These are phyloP conservation scores for Tricholoma sp. DNA, from an alignment of 768 basidiomycete genomes.

Conservation along the genomic window DNA sequence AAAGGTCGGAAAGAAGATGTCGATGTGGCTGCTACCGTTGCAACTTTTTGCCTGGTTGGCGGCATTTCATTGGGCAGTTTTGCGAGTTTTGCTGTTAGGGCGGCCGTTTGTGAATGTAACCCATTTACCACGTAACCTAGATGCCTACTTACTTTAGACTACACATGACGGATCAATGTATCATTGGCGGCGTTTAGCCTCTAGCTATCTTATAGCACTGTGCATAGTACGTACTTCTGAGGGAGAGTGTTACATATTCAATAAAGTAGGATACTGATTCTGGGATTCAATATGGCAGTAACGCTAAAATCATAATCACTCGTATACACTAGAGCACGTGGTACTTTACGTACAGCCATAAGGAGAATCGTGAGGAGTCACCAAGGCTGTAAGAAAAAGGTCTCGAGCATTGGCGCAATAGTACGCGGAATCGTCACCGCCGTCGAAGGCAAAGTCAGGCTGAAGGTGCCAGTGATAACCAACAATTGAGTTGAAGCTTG, in stretches of 20 bases:
- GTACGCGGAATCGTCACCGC: background rate
- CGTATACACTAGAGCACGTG: background rate
- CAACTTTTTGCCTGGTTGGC: slow-evolving; percentile 71
- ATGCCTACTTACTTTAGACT: background rate
- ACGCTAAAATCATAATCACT: background rate
- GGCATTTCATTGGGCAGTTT: slow-evolving; percentile 75
- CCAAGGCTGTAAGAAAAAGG: background rate
- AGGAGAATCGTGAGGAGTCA: background rate
- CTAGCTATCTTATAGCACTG: background rate
- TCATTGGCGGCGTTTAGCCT: background rate
- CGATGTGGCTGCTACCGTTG: slow-evolving; percentile 79
- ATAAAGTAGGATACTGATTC: background rate
- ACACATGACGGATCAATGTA: background rate
- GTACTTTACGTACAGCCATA: background rate
- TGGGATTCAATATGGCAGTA: background rate
- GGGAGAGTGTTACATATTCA: background rate
- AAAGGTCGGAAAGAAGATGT: slow-evolving; percentile 70
- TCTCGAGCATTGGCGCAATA: background rate
- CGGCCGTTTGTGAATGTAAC: slow-evolving; percentile 64
- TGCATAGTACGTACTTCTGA: background rate
- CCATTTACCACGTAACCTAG: slow-evolving; percentile 44
- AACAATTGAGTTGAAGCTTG: too few relatives aligned
- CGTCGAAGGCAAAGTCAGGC: background rate
- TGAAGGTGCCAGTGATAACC: too few relatives aligned
- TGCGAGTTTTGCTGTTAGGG: slow-evolving; percentile 75